Evolutionary conservation across 1,284 basidiomycete species (phyloP).

Genomic region (Apiotrichum sp.): DNA sequence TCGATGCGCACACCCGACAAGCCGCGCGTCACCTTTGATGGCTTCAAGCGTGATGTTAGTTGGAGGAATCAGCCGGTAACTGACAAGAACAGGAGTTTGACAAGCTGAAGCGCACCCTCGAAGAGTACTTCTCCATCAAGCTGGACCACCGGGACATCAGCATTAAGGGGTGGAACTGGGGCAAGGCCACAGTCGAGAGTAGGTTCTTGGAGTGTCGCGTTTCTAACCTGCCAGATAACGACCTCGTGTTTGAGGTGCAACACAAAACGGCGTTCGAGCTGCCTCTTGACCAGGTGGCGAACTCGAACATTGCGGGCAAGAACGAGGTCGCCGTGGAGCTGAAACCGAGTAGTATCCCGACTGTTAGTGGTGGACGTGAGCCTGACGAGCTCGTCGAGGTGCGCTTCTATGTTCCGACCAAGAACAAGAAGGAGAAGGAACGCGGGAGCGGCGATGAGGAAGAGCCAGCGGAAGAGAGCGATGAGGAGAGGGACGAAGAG

Average conservation of each 20-base stretch:
- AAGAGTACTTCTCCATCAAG: constrained; percentile 76
- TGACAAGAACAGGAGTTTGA: constrained; percentile 65
- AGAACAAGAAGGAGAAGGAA: constrained; percentile 51
- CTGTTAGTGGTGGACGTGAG: constrained; percentile 45
- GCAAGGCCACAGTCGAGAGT: constrained; percentile 90
- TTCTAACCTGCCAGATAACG: constrained; percentile 58
- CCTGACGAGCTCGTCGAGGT: constrained; percentile 91
- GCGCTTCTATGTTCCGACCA: constrained; percentile 89
- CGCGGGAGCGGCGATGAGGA: constrained; percentile 59
- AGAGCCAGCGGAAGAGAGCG: constrained; percentile 12
- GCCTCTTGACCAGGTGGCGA: constrained; percentile 79
- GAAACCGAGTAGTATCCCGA: constrained; percentile 51
- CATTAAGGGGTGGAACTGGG: constrained; percentile 99
- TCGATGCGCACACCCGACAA: constrained; percentile 57
- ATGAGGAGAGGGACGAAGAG: constrained; percentile 46
- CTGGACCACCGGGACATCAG: constrained; percentile 82
- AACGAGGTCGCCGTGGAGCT: constrained; percentile 98
- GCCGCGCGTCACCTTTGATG: constrained; percentile 76
- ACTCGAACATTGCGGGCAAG: constrained; percentile 95
- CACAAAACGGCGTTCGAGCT: constrained; percentile 90
- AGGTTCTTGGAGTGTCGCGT: constrained; percentile 21
- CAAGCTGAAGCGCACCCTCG: constrained; percentile 65
- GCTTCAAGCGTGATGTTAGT: constrained; percentile 80
- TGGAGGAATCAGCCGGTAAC: not conserved
- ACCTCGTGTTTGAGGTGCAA: constrained; percentile 83